These are phyloP conservation scores for Cladosporium sp. DNA, from an alignment of 2,329 filamentous ascomycete genomes.

Conservation along the genomic window DNA sequence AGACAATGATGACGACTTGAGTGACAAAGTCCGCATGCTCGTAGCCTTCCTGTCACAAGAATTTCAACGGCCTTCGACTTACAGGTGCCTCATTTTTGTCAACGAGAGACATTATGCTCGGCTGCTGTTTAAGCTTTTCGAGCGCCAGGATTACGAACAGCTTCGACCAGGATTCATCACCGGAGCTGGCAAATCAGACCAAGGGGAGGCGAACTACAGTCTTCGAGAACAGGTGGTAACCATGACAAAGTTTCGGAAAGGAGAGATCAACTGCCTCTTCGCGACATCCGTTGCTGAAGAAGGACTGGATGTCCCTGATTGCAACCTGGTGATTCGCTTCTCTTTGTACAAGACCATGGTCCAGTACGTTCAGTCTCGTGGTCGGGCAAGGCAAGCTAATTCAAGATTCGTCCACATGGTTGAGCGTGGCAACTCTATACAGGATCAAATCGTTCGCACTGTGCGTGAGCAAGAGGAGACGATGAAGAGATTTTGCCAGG, in stretches of 20 bases:
- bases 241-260: slow-evolving; percentile 64
- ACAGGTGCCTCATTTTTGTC: slow-evolving; percentile 86
- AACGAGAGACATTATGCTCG: slow-evolving; percentile 74
- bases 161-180: slow-evolving; percentile 66
- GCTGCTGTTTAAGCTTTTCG: slow-evolving; percentile 69
- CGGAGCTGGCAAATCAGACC: slow-evolving; percentile 49
- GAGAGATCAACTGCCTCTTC: slow-evolving; percentile 61
- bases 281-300: slow-evolving; percentile 67
- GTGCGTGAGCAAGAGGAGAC: slow-evolving; percentile 58
- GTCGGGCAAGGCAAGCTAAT: slow-evolving; percentile 73
- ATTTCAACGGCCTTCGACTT: slow-evolving; percentile 59
- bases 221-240: slow-evolving; percentile 73
- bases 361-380: slow-evolving; percentile 90
- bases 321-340: slow-evolving; percentile 71
- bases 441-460: slow-evolving; percentile 59
- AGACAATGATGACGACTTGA: slow-evolving; percentile 50
- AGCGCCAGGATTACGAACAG: slow-evolving; percentile 56
- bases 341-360: slow-evolving; percentile 89
- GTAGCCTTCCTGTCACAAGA: slow-evolving; percentile 60
- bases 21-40: slow-evolving; percentile 71
- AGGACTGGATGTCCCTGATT: slow-evolving; percentile 66
- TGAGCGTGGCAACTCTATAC: slow-evolving; percentile 66
- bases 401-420: slow-evolving; percentile 86
- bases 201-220: slow-evolving; percentile 61
- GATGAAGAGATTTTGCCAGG: slow-evolving; percentile 74